phyloP scores from a whole-genome alignment of 768 basidiomycete genomes.

The Trametopsis cervina region DNA sequence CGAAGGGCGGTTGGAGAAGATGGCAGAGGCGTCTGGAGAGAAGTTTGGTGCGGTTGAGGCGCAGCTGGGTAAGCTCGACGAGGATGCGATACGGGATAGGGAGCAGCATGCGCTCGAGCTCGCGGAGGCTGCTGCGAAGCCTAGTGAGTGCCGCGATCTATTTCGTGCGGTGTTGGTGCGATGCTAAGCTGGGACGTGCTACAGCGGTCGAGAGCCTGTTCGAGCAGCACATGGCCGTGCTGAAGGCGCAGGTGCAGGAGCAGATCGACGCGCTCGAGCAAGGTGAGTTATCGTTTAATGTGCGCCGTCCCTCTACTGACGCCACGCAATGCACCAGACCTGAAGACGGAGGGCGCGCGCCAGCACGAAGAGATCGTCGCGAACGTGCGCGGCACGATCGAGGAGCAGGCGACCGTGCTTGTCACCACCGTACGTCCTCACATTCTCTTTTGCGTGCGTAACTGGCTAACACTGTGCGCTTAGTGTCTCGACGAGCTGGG shows the following conservation, averaged over 20 bases:
- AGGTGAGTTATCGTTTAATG: background rate
- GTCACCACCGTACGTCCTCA: conserved; percentile 3
- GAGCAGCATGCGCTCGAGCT: conserved; percentile 4
- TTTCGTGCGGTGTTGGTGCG: background rate
- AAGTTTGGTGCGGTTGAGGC: conserved; percentile 35
- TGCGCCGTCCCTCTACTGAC: background rate
- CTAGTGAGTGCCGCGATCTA: conserved; percentile 1
- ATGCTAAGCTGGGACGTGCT: background rate
- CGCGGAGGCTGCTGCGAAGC: conserved; percentile 8
- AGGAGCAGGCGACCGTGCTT: conserved; percentile 5
- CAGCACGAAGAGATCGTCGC: conserved; percentile 8
- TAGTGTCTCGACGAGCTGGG: conserved; percentile 9
- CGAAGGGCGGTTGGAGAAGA: no score
- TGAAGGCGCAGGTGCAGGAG: background rate
- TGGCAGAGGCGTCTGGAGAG: conserved; percentile 57
- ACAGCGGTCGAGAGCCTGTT: conserved; percentile 7
- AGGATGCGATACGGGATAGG: conserved; percentile 28
- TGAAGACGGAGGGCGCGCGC: background rate
- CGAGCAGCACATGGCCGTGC: conserved; percentile 1
- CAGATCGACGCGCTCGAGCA: conserved; percentile 3
- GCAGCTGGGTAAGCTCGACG: conserved; percentile 6
- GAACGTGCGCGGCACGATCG: background rate
- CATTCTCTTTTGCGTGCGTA: background rate
- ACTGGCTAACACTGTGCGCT: background rate
- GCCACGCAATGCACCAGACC: background rate